Percentiles rank a stretch among this genome's conserved stretches.
Evolutionary conservation across 805 yeast species (phyloP).

Genomic region (Danielia reshetovae): DNA sequence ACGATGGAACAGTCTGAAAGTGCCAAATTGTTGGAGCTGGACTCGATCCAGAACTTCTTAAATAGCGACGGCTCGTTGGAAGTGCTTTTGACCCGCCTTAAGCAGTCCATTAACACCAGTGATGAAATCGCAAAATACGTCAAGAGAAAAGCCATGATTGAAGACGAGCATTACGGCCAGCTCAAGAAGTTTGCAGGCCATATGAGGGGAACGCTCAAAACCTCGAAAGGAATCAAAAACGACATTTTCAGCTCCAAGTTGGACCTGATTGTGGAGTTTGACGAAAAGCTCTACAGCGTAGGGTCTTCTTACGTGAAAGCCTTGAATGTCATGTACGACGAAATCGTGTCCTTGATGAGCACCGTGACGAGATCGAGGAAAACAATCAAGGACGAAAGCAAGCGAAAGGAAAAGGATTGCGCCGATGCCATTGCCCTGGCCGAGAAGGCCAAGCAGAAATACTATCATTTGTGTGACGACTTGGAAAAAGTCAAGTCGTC

Average conservation of each 20-base stretch:
- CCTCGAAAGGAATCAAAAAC: slow-evolving; percentile 41
- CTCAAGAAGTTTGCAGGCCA: slow-evolving; percentile 65
- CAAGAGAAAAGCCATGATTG: slow-evolving; percentile 72
- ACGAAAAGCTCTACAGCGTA: slow-evolving; percentile 67
- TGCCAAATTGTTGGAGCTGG: slow-evolving; percentile 21
- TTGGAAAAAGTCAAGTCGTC: slow-evolving; percentile 74
- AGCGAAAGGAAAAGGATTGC: slow-evolving; percentile 79
- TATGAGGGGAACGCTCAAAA: slow-evolving; percentile 46
- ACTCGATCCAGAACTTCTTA: slow-evolving; percentile 48
- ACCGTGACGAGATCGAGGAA: slow-evolving; percentile 74
- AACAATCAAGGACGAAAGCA: slow-evolving; percentile 73
- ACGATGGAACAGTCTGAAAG: slow-evolving; percentile 13
- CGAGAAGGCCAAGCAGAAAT: slow-evolving; percentile 77
- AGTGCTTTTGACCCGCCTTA: slow-evolving; percentile 64
- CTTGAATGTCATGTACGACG: slow-evolving; percentile 81
- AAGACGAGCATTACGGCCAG: slow-evolving; percentile 74
- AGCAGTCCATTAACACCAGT: slow-evolving; percentile 74
- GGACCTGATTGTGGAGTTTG: slow-evolving; percentile 67
- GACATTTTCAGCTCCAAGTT: slow-evolving; percentile 67
- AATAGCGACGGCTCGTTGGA: slow-evolving; percentile 76
- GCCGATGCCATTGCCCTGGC: slow-evolving; percentile 77
- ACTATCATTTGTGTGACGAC: slow-evolving; percentile 78
- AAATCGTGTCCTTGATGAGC: slow-evolving; percentile 64
- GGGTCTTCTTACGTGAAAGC: slow-evolving; percentile 76
- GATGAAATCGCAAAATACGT: slow-evolving; percentile 82